Percentiles rank a stretch among this genome's conserved stretches.
Conservation (phyloP, 2,329 filamentous ascomycete species). For the Colletotrichum caudatum region DNA sequence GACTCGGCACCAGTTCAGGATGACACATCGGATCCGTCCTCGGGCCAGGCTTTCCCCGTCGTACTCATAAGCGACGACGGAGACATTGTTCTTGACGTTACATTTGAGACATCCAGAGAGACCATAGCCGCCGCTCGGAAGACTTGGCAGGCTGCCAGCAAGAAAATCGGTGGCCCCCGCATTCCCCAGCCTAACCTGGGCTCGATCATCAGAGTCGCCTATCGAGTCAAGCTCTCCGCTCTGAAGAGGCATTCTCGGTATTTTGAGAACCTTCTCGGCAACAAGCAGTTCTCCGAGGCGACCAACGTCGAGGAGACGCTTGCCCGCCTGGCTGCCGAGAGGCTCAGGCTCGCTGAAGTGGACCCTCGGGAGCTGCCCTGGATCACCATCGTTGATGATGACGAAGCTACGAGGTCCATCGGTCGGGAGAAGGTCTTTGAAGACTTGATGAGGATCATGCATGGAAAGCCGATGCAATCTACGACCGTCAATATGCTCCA, state of each 20-base stretch:
- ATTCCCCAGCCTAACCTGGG: slow-evolving; percentile 50
- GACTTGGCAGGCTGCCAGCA: slow-evolving; percentile 50
- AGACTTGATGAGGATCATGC: slow-evolving; percentile 76
- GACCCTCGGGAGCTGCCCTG: slow-evolving; percentile 68
- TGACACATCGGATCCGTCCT: slow-evolving; percentile 42
- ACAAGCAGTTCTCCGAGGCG: slow-evolving; percentile 73
- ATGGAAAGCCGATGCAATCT: slow-evolving; percentile 62
- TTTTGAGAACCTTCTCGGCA: slow-evolving; percentile 75
- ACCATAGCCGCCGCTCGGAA: slow-evolving; percentile 61
- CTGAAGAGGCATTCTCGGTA: slow-evolving; percentile 75
- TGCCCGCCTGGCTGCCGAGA: slow-evolving; percentile 59
- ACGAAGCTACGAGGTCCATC: slow-evolving; percentile 72
- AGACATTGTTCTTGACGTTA: slow-evolving; percentile 75
- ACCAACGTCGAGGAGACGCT: slow-evolving; percentile 65
- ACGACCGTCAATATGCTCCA: slow-evolving; percentile 66
- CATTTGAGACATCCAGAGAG: slow-evolving; percentile 70
- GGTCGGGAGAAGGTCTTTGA: slow-evolving; percentile 72
- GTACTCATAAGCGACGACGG: slow-evolving; percentile 68
- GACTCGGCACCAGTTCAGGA: slow-evolving; percentile 44
- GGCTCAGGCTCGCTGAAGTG: slow-evolving; percentile 62
- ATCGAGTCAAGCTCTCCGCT: slow-evolving; percentile 68
- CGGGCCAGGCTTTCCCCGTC: slow-evolving; percentile 51
- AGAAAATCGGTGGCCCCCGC: slow-evolving; percentile 47
- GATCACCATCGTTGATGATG: slow-evolving; percentile 75
- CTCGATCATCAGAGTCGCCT: slow-evolving; percentile 59